Conservation (phyloP, 2,329 filamentous ascomycete genomes). For the Paracoccidioides lutzii region DNA sequence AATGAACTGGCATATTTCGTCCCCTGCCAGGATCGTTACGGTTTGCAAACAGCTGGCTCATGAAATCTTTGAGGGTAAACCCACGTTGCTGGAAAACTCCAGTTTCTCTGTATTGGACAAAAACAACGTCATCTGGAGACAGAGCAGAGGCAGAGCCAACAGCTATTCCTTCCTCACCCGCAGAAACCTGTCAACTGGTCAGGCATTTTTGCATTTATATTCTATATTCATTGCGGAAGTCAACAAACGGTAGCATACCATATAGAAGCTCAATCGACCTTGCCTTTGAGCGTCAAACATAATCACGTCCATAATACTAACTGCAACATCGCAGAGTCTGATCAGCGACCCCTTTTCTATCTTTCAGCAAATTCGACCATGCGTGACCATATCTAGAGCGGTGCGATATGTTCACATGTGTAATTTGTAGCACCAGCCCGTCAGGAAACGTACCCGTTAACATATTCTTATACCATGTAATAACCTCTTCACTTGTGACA, state of each 20-base stretch:
- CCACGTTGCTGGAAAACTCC: conserved; percentile 84
- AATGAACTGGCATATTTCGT: conserved; percentile 96
- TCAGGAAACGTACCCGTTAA: conserved; percentile 35
- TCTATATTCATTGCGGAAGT: neutral
- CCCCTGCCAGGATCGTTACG: conserved; percentile 65
- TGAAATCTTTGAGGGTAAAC: conserved; percentile 77
- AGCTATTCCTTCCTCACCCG: conserved; percentile 86
- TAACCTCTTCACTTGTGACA: conserved; percentile 49
- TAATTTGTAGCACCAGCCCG: too few relatives aligned
- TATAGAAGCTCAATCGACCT: conserved; percentile 90
- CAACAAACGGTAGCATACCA: conserved; percentile 44
- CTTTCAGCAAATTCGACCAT: too few relatives aligned
- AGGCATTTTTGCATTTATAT: neutral
- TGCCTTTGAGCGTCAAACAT: conserved; percentile 98
- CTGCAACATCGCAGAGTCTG: conserved; percentile 19
- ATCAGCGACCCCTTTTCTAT: neutral
- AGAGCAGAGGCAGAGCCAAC: conserved; percentile 79
- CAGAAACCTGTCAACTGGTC: conserved; percentile 43
- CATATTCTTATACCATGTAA: conserved; percentile 53
- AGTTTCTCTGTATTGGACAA: conserved; percentile 87
- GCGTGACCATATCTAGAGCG: too few relatives aligned
- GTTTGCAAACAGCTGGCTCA: conserved; percentile 91
- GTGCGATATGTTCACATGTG: too few relatives aligned
- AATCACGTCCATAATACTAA: conserved; percentile 84
- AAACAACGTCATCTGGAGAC: conserved; percentile 74